Percentiles rank a stretch among this genome's conserved stretches.
Conservation (phyloP, 1,139 yeast genomes). For the Candida pseudoviswanathii region DNA sequence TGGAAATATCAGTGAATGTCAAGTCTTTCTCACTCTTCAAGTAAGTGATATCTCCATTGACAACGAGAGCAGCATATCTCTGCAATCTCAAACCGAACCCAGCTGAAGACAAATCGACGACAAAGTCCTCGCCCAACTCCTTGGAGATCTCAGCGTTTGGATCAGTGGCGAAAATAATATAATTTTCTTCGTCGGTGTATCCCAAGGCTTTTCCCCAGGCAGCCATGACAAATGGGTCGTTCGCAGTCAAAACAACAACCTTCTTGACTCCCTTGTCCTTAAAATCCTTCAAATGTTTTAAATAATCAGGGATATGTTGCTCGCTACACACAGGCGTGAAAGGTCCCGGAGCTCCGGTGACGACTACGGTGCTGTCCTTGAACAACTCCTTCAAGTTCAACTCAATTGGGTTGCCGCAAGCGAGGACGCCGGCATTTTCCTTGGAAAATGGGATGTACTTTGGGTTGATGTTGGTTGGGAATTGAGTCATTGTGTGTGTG, state of each 20-base stretch:
- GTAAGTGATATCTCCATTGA: conserved; percentile 63
- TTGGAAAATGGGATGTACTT: conserved; percentile 59
- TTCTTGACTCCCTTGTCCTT: conserved; percentile 71
- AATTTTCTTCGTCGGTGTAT: conserved; percentile 46
- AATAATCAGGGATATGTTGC: conserved; percentile 76
- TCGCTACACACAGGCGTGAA: conserved; percentile 90
- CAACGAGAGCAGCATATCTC: conserved; percentile 44
- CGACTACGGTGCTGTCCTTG: conserved; percentile 58
- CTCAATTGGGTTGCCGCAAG: conserved; percentile 57
- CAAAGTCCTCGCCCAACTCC: conserved; percentile 59
- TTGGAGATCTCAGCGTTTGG: conserved; percentile 53
- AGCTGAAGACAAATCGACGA: conserved; percentile 48
- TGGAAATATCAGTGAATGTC: conserved; percentile 61
- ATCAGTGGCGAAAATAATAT: conserved; percentile 71
- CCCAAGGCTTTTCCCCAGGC: conserved; percentile 84
- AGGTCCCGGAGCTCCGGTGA: conserved; percentile 89
- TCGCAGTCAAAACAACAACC: conserved; percentile 72
- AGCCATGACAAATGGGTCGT: conserved; percentile 77
- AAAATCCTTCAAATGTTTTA: conserved; percentile 53
- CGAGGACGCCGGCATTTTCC: conserved; percentile 42
- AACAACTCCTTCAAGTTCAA: conserved; percentile 52
- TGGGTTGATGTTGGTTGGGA: conserved; percentile 58
- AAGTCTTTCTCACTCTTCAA: conserved; percentile 62
- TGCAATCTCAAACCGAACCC: conserved; percentile 44
- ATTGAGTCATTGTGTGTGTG: conserved; percentile 12